A percentile compares a stretch with the other conserved stretches of the same genome.
Evolutionary conservation across 176 grass and related monocot species (phyloP).

Genomic region (Alopecurus myosuroides): DNA sequence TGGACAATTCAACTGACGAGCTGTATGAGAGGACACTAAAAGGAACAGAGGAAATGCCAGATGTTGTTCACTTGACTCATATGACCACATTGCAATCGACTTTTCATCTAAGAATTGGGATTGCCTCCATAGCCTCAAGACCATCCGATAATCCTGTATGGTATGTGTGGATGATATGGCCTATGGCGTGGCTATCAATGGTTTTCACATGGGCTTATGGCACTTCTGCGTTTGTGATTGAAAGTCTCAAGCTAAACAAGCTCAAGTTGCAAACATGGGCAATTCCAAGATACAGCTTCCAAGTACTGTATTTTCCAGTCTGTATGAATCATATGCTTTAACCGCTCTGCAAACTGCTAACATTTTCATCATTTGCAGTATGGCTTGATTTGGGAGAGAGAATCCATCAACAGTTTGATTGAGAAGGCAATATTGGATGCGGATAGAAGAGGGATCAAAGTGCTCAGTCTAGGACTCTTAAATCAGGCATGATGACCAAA

Average conservation of each 20-base stretch:
- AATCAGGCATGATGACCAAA: conserved; percentile 59
- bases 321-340: not conserved
- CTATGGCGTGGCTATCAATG: conserved; percentile 54
- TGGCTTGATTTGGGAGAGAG: conserved; percentile 51
- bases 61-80: conserved; percentile 77
- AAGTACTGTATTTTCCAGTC: conserved; percentile 27
- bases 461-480: conserved; percentile 75
- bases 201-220: conserved; percentile 60
- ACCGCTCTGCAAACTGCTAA: conserved; percentile 20
- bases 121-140: conserved; percentile 73
- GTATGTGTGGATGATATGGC: conserved; percentile 60
- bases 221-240: conserved; percentile 64
- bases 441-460: conserved; percentile 59
- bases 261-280: conserved; percentile 83
- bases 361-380: conserved; percentile 54
- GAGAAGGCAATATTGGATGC: conserved; percentile 88
- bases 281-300: conserved; percentile 89
- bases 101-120: conserved; percentile 73
- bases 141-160: conserved; percentile 52
- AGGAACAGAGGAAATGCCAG: conserved; percentile 61
- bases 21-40: conserved; percentile 65
- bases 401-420: conserved; percentile 74
- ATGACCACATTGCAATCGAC: conserved; percentile 62
- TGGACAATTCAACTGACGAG: conserved; percentile 67
- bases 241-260: conserved; percentile 61